Conservation (phyloP, 768 basidiomycete species). For the Mycena floridula region DNA sequence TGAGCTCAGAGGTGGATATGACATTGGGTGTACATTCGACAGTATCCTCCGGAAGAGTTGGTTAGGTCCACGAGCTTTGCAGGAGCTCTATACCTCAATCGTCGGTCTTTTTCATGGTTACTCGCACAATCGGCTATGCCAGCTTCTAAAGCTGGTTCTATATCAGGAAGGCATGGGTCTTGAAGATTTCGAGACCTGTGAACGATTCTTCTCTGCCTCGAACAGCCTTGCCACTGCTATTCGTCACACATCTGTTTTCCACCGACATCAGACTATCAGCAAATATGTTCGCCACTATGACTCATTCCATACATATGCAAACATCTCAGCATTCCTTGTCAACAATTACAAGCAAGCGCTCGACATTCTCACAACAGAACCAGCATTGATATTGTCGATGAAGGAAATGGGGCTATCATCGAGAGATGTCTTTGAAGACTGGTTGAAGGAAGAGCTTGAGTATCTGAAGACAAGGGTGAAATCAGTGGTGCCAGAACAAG, state of each 20-base stretch:
- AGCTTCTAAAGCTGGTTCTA: neutral
- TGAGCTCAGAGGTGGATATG: too few species aligned
- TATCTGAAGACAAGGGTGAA: constrained; percentile 15
- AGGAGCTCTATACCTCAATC: constrained; percentile 3
- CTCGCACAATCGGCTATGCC: neutral
- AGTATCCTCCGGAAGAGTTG: neutral
- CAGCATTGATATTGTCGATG: constrained; percentile 1
- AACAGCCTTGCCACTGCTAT: neutral
- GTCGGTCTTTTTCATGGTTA: constrained; percentile 2
- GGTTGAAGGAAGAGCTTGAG: constrained; percentile 10
- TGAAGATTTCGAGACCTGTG: neutral
- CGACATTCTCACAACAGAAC: neutral
- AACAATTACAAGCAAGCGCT: constrained; percentile 14
- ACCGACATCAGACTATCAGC: constrained; percentile 8
- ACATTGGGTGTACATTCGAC: neutral
- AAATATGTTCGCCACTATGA: neutral
- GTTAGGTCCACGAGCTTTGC: neutral
- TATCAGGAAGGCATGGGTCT: neutral
- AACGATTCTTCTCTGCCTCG: neutral
- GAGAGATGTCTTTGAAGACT: constrained; percentile 3
- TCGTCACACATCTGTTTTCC: constrained; percentile 8
- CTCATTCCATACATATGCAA: constrained; percentile 3
- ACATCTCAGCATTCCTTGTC: constrained; percentile 5
- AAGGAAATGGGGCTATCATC: constrained; percentile 4
- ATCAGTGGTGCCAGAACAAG: constrained; percentile 8